Evolutionary conservation across 2,329 filamentous ascomycete genomes (phyloP), one percentile per base, ranked within the genome.

Genomic region (Neonectria magnoliae): DNA sequence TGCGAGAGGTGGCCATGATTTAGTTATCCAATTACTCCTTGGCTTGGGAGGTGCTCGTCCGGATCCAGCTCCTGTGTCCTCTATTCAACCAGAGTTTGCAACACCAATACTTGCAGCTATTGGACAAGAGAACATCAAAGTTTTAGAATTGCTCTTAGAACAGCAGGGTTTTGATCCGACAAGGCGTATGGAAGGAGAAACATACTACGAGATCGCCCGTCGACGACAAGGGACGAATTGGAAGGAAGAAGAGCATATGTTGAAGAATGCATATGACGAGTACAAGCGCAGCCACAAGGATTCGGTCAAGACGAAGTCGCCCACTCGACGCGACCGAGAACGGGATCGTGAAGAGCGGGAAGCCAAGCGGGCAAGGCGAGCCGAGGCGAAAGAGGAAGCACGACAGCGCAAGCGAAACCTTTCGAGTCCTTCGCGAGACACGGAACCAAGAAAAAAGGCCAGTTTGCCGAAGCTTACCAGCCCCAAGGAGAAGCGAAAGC

Each of bases 21-120:
- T 95, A 62, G 92, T 97, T 25, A 88, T 97, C 66, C 93, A 94
- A 74, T 86, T 97, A 29, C 79, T 94, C 54, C 79, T 93, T 45
- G 91, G 90, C 9, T 82, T 93, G 68, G 91, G 91, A 3, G 83
- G 85, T 53, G 86, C 87, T 13, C 87, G 88, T 57, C 84, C 87
- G 0, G 93, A 96, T 71, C 93, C 93, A 33, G 83, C 86, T 7
- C 88, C 92, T 13, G 79, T 94, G 51, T 74, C 83, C 9, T 84
- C 85, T 31, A 83, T 87, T 63, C 83, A 85, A 29, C 80, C 85
- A 45, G 94, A 96, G 62, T 90, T 92, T 73, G 91, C 94, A 56
- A 98, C 95, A 1, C 96, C 96, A 1, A 97, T 99, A 84, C 87
- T 98, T 41, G 94, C 94, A 63, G 94, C 96, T 1, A 98, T 99